These are phyloP conservation scores for Aspergillus fumigatiaffinis DNA, from an alignment of 2,329 filamentous ascomycete genomes.

Conservation along the genomic window DNA sequence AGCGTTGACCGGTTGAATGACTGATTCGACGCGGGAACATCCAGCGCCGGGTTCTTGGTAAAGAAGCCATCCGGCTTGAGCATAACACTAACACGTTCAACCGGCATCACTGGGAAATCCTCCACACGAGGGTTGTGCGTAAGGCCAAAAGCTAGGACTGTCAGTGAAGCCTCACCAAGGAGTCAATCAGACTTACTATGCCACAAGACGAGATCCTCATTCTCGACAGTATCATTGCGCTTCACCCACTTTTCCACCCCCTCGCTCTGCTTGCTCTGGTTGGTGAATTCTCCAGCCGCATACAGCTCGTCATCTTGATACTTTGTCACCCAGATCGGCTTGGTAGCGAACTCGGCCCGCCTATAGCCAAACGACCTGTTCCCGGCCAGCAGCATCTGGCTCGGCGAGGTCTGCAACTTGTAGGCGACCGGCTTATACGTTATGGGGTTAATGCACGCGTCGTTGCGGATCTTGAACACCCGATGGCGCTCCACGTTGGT, in stretches of 20 bases:
- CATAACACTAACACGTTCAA: slow-evolving; percentile 49
- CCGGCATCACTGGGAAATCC: slow-evolving; percentile 66
- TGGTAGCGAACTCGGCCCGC: slow-evolving; percentile 50
- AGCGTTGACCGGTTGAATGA: slow-evolving; percentile 37
- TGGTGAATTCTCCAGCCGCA: slow-evolving; percentile 50
- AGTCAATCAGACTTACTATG: slow-evolving; percentile 27
- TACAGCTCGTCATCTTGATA: slow-evolving; percentile 52
- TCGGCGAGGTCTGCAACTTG: slow-evolving; percentile 47
- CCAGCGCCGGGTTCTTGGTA: slow-evolving; percentile 47
- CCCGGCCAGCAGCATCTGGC: slow-evolving; percentile 48
- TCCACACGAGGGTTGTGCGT: slow-evolving; percentile 63
- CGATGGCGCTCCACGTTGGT: slow-evolving; percentile 49
- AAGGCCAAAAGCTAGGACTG: slow-evolving; percentile 44
- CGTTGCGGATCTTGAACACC: slow-evolving; percentile 53
- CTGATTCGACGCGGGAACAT: slow-evolving; percentile 41
- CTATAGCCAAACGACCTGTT: slow-evolving; percentile 43
- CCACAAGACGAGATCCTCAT: slow-evolving; percentile 43
- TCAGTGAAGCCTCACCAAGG: not conserved
- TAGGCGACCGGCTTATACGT: slow-evolving; percentile 47
- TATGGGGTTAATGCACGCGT: slow-evolving; percentile 42
- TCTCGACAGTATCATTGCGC: slow-evolving; percentile 46
- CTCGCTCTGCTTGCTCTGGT: slow-evolving; percentile 51
- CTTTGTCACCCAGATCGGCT: slow-evolving; percentile 54
- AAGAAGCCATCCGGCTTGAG: slow-evolving; percentile 51
- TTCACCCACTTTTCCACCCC: slow-evolving; percentile 52